A percentile compares a stretch with the other conserved stretches of the same genome.
phyloP scores from a whole-genome alignment of 495 filamentous ascomycete species.

The Lophiostoma macrostomum region DNA sequence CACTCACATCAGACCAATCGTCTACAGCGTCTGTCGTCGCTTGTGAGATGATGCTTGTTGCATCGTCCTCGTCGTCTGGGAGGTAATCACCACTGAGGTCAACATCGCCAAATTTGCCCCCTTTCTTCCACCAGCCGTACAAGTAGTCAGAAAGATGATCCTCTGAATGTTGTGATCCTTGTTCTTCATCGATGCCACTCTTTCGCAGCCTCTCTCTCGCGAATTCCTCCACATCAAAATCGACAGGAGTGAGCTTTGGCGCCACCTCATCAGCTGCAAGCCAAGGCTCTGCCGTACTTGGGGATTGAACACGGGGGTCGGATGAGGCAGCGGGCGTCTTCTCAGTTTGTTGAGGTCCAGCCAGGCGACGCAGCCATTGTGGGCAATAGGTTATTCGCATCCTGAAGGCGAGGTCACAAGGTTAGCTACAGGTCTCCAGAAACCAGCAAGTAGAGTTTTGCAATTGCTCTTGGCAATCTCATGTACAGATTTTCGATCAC shows the following conservation, averaged over 20 bases:
- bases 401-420: no score
- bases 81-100: constrained; percentile 74
- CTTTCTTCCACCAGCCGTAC: constrained; percentile 75
- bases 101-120: constrained; percentile 76
- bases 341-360: constrained; percentile 38
- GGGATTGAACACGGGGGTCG: not conserved
- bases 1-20: constrained; percentile 47
- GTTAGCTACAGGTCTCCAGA: no score
- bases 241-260: not conserved
- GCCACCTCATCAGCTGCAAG: constrained; percentile 14
- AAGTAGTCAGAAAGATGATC: constrained; percentile 66
- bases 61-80: constrained; percentile 62
- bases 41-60: constrained; percentile 72
- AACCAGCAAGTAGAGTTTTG: no score
- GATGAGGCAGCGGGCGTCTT: constrained; percentile 30
- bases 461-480: constrained; percentile 53
- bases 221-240: constrained; percentile 66
- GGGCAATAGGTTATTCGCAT: constrained; percentile 61
- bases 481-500: no score
- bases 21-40: constrained; percentile 46
- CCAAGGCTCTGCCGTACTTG: constrained; percentile 17
- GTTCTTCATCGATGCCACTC: constrained; percentile 21
- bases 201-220: constrained; percentile 54
- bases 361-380: constrained; percentile 57
- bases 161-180: constrained; percentile 47